These are phyloP conservation scores for Acmispon strigosus DNA, from an alignment of 306 rosid species.

Conservation along the genomic window DNA sequence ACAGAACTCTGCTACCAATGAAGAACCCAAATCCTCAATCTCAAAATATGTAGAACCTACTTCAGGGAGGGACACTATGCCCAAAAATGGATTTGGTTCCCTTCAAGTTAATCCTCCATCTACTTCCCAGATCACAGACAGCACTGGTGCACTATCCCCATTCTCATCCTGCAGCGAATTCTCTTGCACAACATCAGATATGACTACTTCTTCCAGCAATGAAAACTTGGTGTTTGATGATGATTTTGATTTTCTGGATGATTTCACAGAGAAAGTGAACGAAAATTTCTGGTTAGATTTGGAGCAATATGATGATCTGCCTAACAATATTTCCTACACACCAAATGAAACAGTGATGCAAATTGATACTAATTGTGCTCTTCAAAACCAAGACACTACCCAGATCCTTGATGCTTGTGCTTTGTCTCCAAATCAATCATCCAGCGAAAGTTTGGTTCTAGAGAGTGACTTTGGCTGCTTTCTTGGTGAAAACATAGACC, in stretches of 20 bases:
- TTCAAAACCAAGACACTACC: background rate
- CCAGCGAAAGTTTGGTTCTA: background rate
- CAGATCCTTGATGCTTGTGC: background rate
- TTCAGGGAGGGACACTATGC: background rate
- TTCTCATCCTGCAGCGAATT: background rate
- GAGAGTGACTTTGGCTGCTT: background rate
- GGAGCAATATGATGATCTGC: too few relatives aligned
- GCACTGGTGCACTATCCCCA: background rate
- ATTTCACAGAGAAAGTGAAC: background rate
- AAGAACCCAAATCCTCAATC: background rate
- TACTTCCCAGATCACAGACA: constrained; percentile 8
- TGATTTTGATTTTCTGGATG: constrained; percentile 31
- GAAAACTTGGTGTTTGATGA: constrained; percentile 7
- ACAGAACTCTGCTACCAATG: background rate
- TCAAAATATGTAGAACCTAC: background rate
- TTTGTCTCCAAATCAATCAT: background rate
- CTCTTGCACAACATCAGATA: constrained; percentile 3
- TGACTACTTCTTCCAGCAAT: background rate
- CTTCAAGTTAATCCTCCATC: background rate
- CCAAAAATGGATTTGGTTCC: background rate
- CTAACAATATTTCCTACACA: constrained; percentile 1
- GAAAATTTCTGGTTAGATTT: constrained; percentile 24
- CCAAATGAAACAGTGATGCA: background rate
- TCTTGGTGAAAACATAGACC: background rate
- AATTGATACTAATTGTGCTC: background rate